Evolutionary conservation across 164 flowering plant genomes (phyloP).

Genomic region (Kingdonia uniflora): DNA sequence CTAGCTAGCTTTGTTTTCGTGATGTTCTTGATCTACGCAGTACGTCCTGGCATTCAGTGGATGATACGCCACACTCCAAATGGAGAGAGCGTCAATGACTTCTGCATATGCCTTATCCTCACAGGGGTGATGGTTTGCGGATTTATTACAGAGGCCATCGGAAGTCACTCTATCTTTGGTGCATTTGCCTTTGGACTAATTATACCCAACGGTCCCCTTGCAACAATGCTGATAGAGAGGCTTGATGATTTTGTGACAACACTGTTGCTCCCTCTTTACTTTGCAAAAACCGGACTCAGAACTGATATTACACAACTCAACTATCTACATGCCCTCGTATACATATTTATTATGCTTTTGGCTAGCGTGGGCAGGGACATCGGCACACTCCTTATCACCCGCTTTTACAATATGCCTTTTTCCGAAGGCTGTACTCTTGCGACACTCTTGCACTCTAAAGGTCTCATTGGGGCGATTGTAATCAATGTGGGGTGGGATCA

Average conservation of each 20-base stretch:
- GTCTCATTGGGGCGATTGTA: slow-evolving; percentile 57
- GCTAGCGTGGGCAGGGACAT: slow-evolving; percentile 23
- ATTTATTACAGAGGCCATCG: slow-evolving; percentile 28
- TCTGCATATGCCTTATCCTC: slow-evolving; percentile 31
- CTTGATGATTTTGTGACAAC: slow-evolving; percentile 32
- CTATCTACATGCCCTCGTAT: slow-evolving; percentile 16
- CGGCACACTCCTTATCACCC: slow-evolving; percentile 21
- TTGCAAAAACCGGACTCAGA: slow-evolving; percentile 30
- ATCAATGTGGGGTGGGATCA: slow-evolving; percentile 39
- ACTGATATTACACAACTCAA: slow-evolving; percentile 20
- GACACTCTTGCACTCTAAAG: slow-evolving; percentile 62
- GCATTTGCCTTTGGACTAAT: slow-evolving; percentile 29
- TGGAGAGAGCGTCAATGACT: slow-evolving; percentile 26
- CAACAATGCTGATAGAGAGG: slow-evolving; percentile 18
- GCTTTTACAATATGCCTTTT: slow-evolving; percentile 35
- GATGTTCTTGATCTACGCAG: slow-evolving; percentile 23
- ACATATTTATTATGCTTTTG: slow-evolving; percentile 12
- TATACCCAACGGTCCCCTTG: slow-evolving; percentile 24
- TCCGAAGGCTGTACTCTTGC: slow-evolving; percentile 47
- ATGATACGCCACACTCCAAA: slow-evolving; percentile 29
- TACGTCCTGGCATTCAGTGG: slow-evolving; percentile 37
- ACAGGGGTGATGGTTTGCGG: slow-evolving; percentile 24
- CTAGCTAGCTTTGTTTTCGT: slow-evolving; percentile 41
- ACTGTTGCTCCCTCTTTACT: slow-evolving; percentile 27
- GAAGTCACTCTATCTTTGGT: slow-evolving; percentile 31